Percentiles rank a stretch among this genome's conserved stretches.
phyloP scores from a whole-genome alignment of 306 rosid species.

The Gillenia trifoliata region DNA sequence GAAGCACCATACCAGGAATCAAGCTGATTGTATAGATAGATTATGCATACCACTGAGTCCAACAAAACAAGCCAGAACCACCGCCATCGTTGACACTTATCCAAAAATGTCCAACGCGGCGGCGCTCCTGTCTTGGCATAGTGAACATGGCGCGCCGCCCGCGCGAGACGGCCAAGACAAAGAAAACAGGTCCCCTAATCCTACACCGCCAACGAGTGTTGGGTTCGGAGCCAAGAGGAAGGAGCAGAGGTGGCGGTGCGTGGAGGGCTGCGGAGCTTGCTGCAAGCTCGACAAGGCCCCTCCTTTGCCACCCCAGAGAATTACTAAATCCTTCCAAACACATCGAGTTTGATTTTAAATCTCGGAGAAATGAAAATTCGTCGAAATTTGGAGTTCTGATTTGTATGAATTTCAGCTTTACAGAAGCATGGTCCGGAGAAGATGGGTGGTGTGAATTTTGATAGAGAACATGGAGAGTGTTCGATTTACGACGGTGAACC shows the following conservation, averaged over 20 bases:
- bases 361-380: neutral
- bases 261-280: conserved; percentile 88
- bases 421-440: conserved; percentile 63
- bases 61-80: neutral
- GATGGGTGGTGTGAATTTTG: conserved; percentile 96
- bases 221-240: conserved; percentile 43
- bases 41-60: too few relatives aligned
- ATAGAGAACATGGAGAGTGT: conserved; percentile 72
- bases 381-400: neutral
- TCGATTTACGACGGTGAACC: conserved; percentile 66
- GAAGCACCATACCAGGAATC: too few relatives aligned
- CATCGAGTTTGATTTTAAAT: conserved; percentile 30
- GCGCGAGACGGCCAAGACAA: conserved; percentile 14
- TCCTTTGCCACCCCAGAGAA: conserved; percentile 72
- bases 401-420: conserved; percentile 55
- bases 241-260: conserved; percentile 63
- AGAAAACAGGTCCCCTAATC: conserved; percentile 18
- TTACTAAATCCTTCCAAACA: too few relatives aligned
- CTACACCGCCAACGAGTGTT: neutral
- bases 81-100: neutral
- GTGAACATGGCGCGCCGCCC: conserved; percentile 30
- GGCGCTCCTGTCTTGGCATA: conserved; percentile 17
- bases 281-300: conserved; percentile 76
- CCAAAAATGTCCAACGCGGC: conserved; percentile 24
- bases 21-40: too few relatives aligned